phyloP scores from a whole-genome alignment of 768 basidiomycete genomes.

The Collybiopsis luxurians region DNA sequence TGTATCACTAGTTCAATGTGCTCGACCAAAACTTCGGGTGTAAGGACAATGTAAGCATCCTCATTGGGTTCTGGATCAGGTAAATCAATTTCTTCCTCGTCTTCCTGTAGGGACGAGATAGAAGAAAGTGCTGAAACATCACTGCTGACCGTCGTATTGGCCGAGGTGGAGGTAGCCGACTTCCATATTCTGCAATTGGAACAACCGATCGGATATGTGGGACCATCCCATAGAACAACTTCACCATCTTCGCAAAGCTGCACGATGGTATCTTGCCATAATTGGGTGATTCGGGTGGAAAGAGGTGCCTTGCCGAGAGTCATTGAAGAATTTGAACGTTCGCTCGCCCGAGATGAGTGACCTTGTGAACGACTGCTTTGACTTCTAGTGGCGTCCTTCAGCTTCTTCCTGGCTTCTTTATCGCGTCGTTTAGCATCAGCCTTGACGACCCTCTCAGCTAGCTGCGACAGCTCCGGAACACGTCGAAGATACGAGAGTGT shows the following conservation, averaged over 20 bases:
- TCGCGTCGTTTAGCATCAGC: conserved; percentile 56
- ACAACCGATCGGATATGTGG: conserved; percentile 34
- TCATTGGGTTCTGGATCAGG: conserved; percentile 64
- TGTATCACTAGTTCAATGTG: conserved; percentile 46
- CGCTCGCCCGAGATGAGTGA: not conserved
- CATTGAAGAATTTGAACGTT: not conserved
- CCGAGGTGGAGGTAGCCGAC: conserved; percentile 17
- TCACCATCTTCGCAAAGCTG: conserved; percentile 70
- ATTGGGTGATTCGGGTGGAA: conserved; percentile 55
- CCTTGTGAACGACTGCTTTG: conserved; percentile 3
- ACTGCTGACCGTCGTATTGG: conserved; percentile 20
- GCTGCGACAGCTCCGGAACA: conserved; percentile 65
- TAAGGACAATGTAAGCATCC: conserved; percentile 66
- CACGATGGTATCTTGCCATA: conserved; percentile 65
- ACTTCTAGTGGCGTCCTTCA: conserved; percentile 26
- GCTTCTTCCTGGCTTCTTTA: conserved; percentile 44
- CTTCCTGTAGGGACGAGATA: conserved; percentile 17
- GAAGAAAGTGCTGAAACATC: conserved; percentile 27
- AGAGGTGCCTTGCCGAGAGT: conserved; percentile 19
- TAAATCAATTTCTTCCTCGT: conserved; percentile 37
- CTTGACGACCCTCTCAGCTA: conserved; percentile 64
- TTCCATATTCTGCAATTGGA: conserved; percentile 46
- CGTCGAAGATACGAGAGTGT: conserved; percentile 75
- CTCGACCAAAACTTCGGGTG: conserved; percentile 44
- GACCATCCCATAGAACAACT: conserved; percentile 72